A percentile compares a stretch with the other conserved stretches of the same genome.
Evolutionary conservation across 495 filamentous ascomycete species (phyloP).

Genomic region (Aspergillus leporis): DNA sequence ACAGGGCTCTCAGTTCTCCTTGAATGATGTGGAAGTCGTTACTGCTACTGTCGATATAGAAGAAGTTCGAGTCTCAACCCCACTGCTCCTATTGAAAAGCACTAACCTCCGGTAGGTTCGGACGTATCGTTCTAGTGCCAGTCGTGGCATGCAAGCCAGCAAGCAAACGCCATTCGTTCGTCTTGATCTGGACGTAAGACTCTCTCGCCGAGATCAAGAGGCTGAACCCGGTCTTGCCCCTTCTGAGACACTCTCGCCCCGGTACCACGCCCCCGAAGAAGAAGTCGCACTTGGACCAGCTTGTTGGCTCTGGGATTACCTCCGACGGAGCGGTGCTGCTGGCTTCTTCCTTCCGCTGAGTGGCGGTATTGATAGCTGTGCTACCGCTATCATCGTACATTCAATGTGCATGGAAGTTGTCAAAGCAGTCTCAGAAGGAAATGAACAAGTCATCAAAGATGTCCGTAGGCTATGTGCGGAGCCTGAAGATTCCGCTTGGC

Average conservation of each 20-base stretch:
- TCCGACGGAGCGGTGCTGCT: conserved; percentile 61
- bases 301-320: conserved; percentile 86
- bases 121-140: conserved; percentile 35
- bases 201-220: conserved; percentile 35
- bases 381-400: conserved; percentile 67
- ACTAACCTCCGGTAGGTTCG: conserved; percentile 28
- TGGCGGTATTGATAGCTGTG: conserved; percentile 71
- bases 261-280: conserved; percentile 67
- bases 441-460: conserved; percentile 70
- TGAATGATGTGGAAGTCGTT: conserved; percentile 82
- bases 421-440: conserved; percentile 60
- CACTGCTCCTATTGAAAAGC: neutral
- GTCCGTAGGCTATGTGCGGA: conserved; percentile 62
- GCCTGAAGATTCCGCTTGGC: conserved; percentile 50
- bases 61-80: conserved; percentile 53
- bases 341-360: conserved; percentile 61
- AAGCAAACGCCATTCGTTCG: conserved; percentile 35
- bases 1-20: conserved; percentile 70
- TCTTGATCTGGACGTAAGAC: conserved; percentile 38
- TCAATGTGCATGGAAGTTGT: conserved; percentile 79
- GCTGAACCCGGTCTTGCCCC: conserved; percentile 42
- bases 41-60: conserved; percentile 82
- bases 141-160: conserved; percentile 43
- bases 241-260: conserved; percentile 42
- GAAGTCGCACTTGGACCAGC: conserved; percentile 72